Evolutionary conservation across 73 alveolate species (phyloP).

Genomic region (Symbiodinium natans): DNA sequence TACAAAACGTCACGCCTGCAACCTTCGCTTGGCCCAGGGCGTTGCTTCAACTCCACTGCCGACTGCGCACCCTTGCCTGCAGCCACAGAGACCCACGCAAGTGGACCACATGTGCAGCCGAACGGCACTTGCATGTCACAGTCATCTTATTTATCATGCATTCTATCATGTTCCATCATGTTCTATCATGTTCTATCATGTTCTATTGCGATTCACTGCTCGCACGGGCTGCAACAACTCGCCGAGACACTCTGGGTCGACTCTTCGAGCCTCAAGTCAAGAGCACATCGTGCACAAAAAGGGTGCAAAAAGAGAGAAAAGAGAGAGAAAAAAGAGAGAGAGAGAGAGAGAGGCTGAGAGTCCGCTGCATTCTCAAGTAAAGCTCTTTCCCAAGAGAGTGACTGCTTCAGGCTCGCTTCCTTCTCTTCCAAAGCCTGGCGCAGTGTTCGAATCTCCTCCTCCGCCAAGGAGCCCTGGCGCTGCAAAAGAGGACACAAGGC

Average conservation of each 20-base stretch:
- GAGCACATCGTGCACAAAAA: background rate
- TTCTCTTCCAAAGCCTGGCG: constrained; percentile 32
- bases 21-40: background rate
- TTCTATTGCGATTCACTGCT: no score
- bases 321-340: no score
- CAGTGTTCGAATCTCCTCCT: constrained; percentile 36
- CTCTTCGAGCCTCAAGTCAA: background rate
- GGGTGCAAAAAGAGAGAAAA: no score
- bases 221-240: no score
- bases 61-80: background rate
- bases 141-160: no score
- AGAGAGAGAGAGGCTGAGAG: no score
- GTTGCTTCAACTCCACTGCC: background rate
- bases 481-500: background rate
- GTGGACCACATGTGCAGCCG: no score
- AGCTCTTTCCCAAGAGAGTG: background rate
- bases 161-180: no score
- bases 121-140: no score
- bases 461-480: constrained; percentile 22
- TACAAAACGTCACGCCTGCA: no score
- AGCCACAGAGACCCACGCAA: background rate
- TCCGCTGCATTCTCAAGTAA: no score
- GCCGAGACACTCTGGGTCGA: background rate
- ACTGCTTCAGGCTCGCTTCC: background rate
- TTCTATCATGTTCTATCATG: no score